These are phyloP conservation scores for Eucalyptus cloeziana DNA, from an alignment of 345 rosid genomes.

Conservation along the genomic window DNA sequence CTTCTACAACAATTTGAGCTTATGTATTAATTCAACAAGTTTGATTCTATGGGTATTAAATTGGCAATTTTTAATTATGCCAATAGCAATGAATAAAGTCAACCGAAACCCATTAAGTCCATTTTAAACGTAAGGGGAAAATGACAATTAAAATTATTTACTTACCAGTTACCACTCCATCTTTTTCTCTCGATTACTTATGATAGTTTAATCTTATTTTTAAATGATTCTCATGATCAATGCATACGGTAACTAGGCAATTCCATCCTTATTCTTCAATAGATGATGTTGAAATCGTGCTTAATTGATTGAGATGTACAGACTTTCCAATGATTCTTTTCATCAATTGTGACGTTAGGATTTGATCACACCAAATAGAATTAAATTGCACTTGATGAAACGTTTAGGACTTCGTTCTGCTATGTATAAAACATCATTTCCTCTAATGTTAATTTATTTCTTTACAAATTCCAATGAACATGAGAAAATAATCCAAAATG, in stretches of 20 bases:
- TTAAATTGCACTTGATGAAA: neutral
- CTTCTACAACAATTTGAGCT: neutral
- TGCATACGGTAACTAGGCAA: neutral
- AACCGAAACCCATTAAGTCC: neutral
- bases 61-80: neutral
- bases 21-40: neutral
- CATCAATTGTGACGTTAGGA: neutral
- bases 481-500: neutral
- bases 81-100: neutral
- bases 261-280: neutral
- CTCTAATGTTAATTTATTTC: neutral
- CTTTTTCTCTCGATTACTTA: neutral
- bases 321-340: neutral
- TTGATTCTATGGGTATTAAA: neutral
- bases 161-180: neutral
- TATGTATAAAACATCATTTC: neutral
- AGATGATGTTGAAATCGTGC: neutral
- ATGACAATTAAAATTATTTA: neutral
- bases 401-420: neutral
- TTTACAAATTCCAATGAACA: neutral
- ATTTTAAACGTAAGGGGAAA: neutral
- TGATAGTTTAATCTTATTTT: neutral
- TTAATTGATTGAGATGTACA: neutral
- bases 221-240: neutral
- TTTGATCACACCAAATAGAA: neutral